Percentiles rank a stretch among this genome's conserved stretches.
phyloP scores from a whole-genome alignment of 108 stramenopile species.

The Stephanodiscus triporus region DNA sequence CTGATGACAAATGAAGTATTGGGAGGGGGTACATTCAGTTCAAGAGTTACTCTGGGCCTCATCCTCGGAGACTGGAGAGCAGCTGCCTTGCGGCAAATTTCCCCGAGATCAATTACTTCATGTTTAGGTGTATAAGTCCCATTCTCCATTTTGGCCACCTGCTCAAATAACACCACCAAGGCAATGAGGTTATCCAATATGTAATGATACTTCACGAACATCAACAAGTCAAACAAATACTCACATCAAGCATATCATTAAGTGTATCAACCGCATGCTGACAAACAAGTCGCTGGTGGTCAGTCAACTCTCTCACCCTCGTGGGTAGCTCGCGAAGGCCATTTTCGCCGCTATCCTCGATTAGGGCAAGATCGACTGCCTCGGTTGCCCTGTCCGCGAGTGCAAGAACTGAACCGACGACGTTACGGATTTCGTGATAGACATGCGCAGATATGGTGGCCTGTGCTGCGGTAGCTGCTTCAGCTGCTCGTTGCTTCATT shows the following conservation, averaged over 20 bases:
- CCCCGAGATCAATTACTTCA: slow-evolving; percentile 48
- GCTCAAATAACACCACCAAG: background rate
- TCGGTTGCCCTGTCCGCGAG: slow-evolving; percentile 51
- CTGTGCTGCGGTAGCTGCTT: slow-evolving; percentile 52
- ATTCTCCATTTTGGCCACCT: slow-evolving; percentile 46
- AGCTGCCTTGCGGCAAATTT: slow-evolving; percentile 40
- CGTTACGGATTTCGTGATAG: slow-evolving; percentile 55
- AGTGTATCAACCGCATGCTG: slow-evolving; percentile 53
- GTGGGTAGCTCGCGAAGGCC: slow-evolving; percentile 32
- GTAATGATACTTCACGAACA: background rate
- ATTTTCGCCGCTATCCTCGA: slow-evolving; percentile 37
- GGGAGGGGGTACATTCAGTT: slow-evolving; percentile 31
- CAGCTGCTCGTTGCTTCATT: slow-evolving; percentile 34
- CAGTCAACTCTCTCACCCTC: slow-evolving; percentile 46
- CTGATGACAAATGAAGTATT: slow-evolving; percentile 32
- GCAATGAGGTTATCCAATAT: background rate
- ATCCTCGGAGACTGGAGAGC: slow-evolving; percentile 46
- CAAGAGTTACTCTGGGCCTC: slow-evolving; percentile 26
- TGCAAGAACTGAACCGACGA: slow-evolving; percentile 46
- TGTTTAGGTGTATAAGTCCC: slow-evolving; percentile 39
- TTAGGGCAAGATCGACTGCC: slow-evolving; percentile 47
- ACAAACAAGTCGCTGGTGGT: slow-evolving; percentile 49
- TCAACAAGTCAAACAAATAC: background rate
- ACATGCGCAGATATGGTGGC: slow-evolving; percentile 50
- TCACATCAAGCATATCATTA: slow-evolving; percentile 53